These are phyloP conservation scores for Rhytidhysteron rufulum DNA, from an alignment of 2,329 filamentous ascomycete species.

Conservation along the genomic window DNA sequence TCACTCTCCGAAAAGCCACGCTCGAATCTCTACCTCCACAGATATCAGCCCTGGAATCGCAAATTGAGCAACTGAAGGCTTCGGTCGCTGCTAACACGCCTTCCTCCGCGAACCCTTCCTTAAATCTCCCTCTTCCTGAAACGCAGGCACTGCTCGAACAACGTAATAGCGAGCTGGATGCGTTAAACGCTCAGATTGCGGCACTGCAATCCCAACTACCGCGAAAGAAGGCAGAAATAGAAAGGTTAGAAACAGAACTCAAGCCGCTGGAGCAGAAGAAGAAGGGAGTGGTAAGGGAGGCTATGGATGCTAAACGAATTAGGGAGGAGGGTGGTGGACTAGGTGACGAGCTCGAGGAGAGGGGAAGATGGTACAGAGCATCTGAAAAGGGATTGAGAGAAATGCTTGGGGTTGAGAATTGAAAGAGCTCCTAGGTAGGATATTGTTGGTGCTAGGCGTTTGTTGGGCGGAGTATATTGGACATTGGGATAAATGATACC, in stretches of 20 bases:
- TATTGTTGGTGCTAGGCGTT: too few species aligned
- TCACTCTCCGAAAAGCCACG: slow-evolving; percentile 51
- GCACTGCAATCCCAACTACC: slow-evolving; percentile 59
- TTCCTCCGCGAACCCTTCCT: slow-evolving; percentile 34
- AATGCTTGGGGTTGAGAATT: slow-evolving; percentile 61
- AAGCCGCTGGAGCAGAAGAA: slow-evolving; percentile 65
- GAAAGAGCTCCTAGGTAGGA: too few species aligned
- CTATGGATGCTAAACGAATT: slow-evolving; percentile 66
- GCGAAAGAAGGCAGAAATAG: slow-evolving; percentile 63
- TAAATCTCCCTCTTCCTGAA: slow-evolving; percentile 42
- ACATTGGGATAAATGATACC: too few species aligned
- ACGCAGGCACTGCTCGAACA: slow-evolving; percentile 38
- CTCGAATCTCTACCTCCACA: slow-evolving; percentile 50
- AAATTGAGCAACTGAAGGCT: slow-evolving; percentile 45
- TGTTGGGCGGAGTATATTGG: too few species aligned
- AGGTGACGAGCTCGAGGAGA: slow-evolving; percentile 70
- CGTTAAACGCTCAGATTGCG: slow-evolving; percentile 41
- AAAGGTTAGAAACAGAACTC: slow-evolving; percentile 65
- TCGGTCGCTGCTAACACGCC: slow-evolving; percentile 24
- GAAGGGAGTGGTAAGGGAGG: slow-evolving; percentile 61
- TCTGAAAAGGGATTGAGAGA: slow-evolving; percentile 61
- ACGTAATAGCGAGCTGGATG: slow-evolving; percentile 39
- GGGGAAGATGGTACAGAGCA: slow-evolving; percentile 70
- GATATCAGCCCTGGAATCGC: slow-evolving; percentile 50
- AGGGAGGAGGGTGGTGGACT: slow-evolving; percentile 63